Percentiles rank a stretch among this genome's conserved stretches.
These are phyloP conservation scores for Nicotiana tomentosiformis DNA, from an alignment of 257 asterid species.

Conservation along the genomic window DNA sequence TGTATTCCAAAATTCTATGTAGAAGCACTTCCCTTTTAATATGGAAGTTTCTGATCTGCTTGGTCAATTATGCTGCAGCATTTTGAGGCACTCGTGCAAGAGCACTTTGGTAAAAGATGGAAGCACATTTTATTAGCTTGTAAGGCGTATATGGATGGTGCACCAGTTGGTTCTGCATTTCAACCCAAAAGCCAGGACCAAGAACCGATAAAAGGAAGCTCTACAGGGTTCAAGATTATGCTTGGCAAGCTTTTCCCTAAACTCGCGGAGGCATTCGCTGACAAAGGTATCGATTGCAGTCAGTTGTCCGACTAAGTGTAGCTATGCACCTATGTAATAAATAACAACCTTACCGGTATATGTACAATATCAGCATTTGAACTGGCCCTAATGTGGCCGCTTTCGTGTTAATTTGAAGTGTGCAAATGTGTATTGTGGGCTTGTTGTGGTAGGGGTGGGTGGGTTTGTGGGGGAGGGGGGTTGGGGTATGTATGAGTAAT, in stretches of 20 bases:
- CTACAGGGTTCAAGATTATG: slow-evolving; percentile 86
- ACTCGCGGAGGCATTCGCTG: slow-evolving; percentile 68
- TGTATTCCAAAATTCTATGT: neutral
- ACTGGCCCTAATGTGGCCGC: neutral
- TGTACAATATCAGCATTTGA: slow-evolving; percentile 12
- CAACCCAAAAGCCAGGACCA: slow-evolving; percentile 22
- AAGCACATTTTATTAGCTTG: slow-evolving; percentile 57
- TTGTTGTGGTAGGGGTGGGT: neutral
- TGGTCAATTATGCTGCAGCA: slow-evolving; percentile 41
- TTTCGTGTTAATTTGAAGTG: neutral
- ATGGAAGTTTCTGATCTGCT: neutral
- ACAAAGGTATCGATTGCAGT: slow-evolving; percentile 54
- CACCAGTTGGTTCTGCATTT: slow-evolving; percentile 59
- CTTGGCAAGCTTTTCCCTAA: slow-evolving; percentile 63
- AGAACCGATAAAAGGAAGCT: slow-evolving; percentile 47
- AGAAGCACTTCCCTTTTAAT: neutral
- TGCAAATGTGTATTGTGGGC: neutral
- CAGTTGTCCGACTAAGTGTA: slow-evolving; percentile 23
- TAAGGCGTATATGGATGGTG: slow-evolving; percentile 71
- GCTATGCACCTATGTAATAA: slow-evolving; percentile 4
- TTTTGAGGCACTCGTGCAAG: slow-evolving; percentile 73
- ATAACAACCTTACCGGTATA: neutral
- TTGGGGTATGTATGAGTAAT: too few species aligned
- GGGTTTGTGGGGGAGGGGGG: neutral
- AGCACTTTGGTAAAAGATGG: slow-evolving; percentile 62